Evolutionary conservation across 768 basidiomycete genomes (phyloP).

Genomic region (Termitomyces sp.): DNA sequence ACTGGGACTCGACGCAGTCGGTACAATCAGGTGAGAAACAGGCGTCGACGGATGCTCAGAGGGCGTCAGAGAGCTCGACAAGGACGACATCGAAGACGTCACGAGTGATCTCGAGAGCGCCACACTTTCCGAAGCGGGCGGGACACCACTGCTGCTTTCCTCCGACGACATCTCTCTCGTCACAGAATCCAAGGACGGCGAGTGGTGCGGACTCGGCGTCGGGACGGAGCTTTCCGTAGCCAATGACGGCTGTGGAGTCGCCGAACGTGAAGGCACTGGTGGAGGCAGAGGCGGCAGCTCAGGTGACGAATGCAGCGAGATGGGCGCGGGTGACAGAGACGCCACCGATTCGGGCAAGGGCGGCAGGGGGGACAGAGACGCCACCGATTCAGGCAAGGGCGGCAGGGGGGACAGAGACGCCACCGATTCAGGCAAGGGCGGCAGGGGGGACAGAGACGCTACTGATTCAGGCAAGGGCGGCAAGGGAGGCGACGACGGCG

Average conservation of each 20-base stretch:
- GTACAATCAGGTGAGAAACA: conserved; percentile 3
- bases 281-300: conserved; percentile 23
- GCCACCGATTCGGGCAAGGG: background rate
- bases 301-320: conserved; percentile 23
- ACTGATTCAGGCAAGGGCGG: conserved; percentile 15
- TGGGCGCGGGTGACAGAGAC: conserved; percentile 13
- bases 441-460: too few species aligned
- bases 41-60: conserved; percentile 19
- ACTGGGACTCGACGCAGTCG: conserved; percentile 16
- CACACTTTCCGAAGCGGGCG: conserved; percentile 6
- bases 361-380: background rate
- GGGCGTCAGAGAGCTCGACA: conserved; percentile 20
- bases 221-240: conserved; percentile 21
- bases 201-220: conserved; percentile 31
- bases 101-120: conserved; percentile 15
- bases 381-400: background rate
- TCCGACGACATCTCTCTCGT: conserved; percentile 10
- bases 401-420: background rate
- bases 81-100: conserved; percentile 16
- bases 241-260: conserved; percentile 6
- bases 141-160: conserved; percentile 8
- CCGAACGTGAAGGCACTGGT: conserved; percentile 14
- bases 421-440: conserved; percentile 23
- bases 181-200: conserved; percentile 15
- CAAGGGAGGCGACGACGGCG: background rate